phyloP scores from a whole-genome alignment of 169 alveolate species.

The Plasmodium vivax region DNA sequence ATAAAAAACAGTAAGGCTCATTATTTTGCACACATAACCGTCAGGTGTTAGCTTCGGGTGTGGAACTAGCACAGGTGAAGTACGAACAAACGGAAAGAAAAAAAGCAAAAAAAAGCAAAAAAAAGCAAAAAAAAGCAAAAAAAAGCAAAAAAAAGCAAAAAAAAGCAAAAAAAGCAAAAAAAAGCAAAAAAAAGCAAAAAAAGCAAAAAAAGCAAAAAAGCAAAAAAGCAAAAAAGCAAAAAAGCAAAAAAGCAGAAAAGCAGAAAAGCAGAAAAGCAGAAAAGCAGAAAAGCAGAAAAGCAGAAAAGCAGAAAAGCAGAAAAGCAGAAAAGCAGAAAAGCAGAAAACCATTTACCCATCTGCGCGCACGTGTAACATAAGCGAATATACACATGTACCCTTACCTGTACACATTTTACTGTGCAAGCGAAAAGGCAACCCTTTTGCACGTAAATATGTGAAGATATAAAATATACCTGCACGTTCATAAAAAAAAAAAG shows the following conservation, averaged over 20 bases:
- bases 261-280: too few species aligned
- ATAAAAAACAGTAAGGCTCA: background rate
- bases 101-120: background rate
- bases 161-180: too few species aligned
- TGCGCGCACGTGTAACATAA: background rate
- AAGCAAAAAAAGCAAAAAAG: too few species aligned
- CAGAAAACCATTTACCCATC: background rate
- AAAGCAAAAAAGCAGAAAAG: too few species aligned
- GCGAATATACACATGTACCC: background rate
- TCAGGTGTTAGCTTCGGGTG: background rate
- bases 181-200: too few species aligned
- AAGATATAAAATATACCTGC: background rate
- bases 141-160: too few species aligned
- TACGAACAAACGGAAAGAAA: constrained; percentile 8
- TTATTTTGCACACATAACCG: constrained; percentile 39
- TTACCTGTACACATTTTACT: background rate
- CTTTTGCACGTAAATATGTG: background rate
- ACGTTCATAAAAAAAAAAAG: background rate
- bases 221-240: too few species aligned
- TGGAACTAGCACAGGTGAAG: constrained; percentile 5
- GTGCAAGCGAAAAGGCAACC: background rate
- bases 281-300: background rate
- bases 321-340: background rate
- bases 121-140: too few species aligned
- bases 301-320: background rate